Evolutionary conservation across 2,329 filamentous ascomycete species (phyloP).

Genomic region (Fusarium anthophilum): DNA sequence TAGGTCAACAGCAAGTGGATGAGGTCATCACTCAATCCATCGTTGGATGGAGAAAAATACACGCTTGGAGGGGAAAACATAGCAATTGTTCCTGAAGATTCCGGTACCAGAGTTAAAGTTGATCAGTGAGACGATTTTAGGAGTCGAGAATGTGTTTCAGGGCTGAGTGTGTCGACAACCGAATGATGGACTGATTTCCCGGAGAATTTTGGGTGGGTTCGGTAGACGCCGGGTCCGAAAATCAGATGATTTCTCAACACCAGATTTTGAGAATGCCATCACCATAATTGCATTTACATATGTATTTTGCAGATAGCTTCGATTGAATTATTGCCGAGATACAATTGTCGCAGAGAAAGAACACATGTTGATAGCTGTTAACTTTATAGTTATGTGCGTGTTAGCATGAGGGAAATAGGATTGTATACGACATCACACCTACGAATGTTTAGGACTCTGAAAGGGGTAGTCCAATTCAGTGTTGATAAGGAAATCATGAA

Average conservation of each 20-base stretch:
- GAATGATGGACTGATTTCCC: conserved; percentile 25
- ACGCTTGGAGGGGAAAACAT: not conserved
- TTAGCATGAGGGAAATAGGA: too few species aligned
- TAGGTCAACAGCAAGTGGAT: not conserved
- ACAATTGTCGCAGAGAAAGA: accelerated
- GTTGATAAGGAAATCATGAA: too few species aligned
- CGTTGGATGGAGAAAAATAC: not conserved
- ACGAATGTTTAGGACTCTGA: not conserved
- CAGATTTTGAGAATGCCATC: not conserved
- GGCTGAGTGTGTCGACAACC: conserved; percentile 1
- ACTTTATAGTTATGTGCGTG: too few species aligned
- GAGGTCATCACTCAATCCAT: not conserved
- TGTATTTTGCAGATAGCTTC: not conserved
- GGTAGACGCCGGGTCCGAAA: conserved; percentile 25
- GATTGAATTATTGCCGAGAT: accelerated
- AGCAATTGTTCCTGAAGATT: not conserved
- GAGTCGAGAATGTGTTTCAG: not conserved
- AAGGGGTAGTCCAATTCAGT: too few species aligned
- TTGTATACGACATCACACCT: accelerated
- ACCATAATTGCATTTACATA: not conserved
- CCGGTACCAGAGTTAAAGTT: not conserved
- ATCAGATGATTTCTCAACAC: conserved; percentile 17
- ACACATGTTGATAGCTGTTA: too few species aligned
- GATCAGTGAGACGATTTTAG: not conserved
- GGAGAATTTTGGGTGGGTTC: conserved; percentile 17